Base-by-base conservation (phyloP, 75 land plant species). In the Gnetum montanum region DNA sequence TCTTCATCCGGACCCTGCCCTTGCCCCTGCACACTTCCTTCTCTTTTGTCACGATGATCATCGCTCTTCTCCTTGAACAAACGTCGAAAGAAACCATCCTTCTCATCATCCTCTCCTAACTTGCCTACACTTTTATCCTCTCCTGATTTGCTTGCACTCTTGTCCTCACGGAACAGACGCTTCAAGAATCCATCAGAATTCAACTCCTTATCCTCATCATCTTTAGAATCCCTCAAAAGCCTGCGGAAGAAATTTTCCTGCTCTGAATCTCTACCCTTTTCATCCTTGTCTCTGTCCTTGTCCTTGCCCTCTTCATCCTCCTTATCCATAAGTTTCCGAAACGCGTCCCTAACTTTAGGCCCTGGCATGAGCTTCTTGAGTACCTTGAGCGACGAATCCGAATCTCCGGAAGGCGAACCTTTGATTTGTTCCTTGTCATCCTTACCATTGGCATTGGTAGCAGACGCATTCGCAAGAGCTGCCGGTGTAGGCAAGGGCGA, bases 311-410 rank as follows among this genome's bases (percentile, higher is more conserved):
- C 86, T 3, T 69, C 87, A 28, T 81, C 83, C 53, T 81, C 90
- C 49, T 93, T 92, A 27, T 60, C 68, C 8, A 84, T 83, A 63
- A 84, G 86, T 64, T 86, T 84, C 45, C 80, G 86, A 20, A 86
- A 60, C 19, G 88, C 84, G 64, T 95, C 94, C 31, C 98, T 67
- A 11, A 95, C 81, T 55, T 86, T 95, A 13, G 97, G 80, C 7
- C 88, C 77, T 0, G 96, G 95, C 25, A 88, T 90, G 20, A 95
- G 72, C 51, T 77, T 90, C 72, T 86, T 95, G 28, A 95, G 64
- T 24, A 84, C 82, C 48, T 81, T 95, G 40, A 72, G 52, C 6
- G 79, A 72, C 30, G 70, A 66, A 4, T 76, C 79, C 13, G 76
- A 67, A 22, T 95, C 99, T 18, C 90, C 97, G 6, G 77, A 63